phyloP scores from a whole-genome alignment of 2,329 filamentous ascomycete species.

The Zymoseptoria crescenta region DNA sequence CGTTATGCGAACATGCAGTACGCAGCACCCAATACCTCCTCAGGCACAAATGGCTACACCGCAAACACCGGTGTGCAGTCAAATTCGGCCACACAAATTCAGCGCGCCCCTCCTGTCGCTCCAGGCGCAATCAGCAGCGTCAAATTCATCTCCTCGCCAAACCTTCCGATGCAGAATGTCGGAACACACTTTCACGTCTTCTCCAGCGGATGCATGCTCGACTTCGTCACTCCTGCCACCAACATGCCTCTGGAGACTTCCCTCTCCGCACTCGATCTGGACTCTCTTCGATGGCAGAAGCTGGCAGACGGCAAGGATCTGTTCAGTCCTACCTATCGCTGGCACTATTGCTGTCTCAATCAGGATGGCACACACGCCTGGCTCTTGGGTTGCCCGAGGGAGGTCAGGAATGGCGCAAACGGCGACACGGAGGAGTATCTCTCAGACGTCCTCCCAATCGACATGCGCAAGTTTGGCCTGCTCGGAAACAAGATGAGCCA shows the following conservation, averaged over 20 bases:
- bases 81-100: slow-evolving; percentile 36
- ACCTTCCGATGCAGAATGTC: slow-evolving; percentile 78
- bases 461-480: slow-evolving; percentile 83
- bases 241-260: slow-evolving; percentile 86
- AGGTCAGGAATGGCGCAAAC: slow-evolving; percentile 59
- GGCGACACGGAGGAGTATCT: slow-evolving; percentile 77
- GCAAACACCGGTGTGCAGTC: slow-evolving; percentile 61
- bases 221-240: slow-evolving; percentile 87
- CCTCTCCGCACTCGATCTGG: slow-evolving; percentile 78
- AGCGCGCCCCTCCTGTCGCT: slow-evolving; percentile 48
- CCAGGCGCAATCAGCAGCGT: slow-evolving; percentile 84
- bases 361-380: slow-evolving; percentile 93
- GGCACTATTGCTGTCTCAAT: slow-evolving; percentile 97
- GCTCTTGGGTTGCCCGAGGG: slow-evolving; percentile 85
- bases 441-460: slow-evolving; percentile 88
- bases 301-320: slow-evolving; percentile 90
- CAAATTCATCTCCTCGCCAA: slow-evolving; percentile 79
- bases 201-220: slow-evolving; percentile 82
- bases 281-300: slow-evolving; percentile 85
- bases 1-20: slow-evolving; percentile 23
- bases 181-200: slow-evolving; percentile 95
- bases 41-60: slow-evolving; percentile 52
- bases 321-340: slow-evolving; percentile 84
- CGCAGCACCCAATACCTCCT: slow-evolving; percentile 21
- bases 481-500: slow-evolving; percentile 62